Evolutionary conservation across 192 early-diverging fungal species (phyloP).

Genomic region (Podila clonocystis): DNA sequence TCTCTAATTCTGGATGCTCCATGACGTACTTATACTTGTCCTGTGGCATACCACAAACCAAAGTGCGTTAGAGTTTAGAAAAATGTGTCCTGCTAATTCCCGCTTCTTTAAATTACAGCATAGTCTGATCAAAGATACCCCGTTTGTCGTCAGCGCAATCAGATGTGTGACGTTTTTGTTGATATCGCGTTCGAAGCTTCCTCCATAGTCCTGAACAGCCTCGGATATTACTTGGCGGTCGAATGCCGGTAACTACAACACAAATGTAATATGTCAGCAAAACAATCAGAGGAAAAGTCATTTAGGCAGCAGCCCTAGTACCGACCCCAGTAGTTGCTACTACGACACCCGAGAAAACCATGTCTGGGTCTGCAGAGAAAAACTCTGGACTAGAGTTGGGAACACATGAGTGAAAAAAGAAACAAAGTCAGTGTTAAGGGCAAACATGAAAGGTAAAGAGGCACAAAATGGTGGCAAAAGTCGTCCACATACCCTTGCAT

Average conservation of each 20-base stretch:
- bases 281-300: not conserved
- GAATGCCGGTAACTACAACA: slow-evolving; percentile 27
- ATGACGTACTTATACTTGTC: slow-evolving; percentile 59
- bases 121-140: slow-evolving; percentile 12
- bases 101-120: not conserved
- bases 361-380: slow-evolving; percentile 33
- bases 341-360: slow-evolving; percentile 41
- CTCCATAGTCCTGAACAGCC: slow-evolving; percentile 30
- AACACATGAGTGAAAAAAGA: not conserved
- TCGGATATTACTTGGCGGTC: slow-evolving; percentile 27
- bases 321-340: slow-evolving; percentile 39
- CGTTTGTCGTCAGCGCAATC: slow-evolving; percentile 20
- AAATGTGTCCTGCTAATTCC: not conserved
- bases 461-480: not conserved
- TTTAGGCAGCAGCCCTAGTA: not conserved
- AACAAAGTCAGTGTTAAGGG: not conserved
- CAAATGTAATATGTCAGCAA: not conserved
- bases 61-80: not conserved
- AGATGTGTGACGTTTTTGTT: slow-evolving; percentile 19
- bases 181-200: slow-evolving; percentile 1
- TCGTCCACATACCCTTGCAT: slow-evolving; percentile 17
- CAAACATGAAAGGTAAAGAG: not conserved
- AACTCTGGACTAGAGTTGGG: slow-evolving; percentile 2
- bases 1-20: slow-evolving; percentile 55
- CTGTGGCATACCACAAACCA: slow-evolving; percentile 8